Evolutionary conservation across 2,329 filamentous ascomycete genomes (phyloP), one percentile per base, ranked within the genome.

Genomic region (Westerdykella aurantiaca): DNA sequence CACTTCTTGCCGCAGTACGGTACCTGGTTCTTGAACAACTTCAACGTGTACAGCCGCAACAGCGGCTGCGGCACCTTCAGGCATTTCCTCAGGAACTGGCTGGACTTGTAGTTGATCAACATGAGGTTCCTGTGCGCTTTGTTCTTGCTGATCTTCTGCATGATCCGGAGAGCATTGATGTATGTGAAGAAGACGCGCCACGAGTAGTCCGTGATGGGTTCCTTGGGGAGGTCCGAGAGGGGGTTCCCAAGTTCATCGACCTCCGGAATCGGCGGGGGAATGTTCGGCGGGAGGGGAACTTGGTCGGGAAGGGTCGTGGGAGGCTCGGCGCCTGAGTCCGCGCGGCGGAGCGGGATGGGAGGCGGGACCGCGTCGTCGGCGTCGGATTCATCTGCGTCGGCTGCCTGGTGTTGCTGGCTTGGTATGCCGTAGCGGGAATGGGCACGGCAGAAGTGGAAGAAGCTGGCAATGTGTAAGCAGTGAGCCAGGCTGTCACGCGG

Each of bases 1-100:
- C 93, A 98, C 72, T 98, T 98, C 35, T 93, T 84, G 17, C 93
- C 91, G 67, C 91, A 97, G 73, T 95, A 98, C 1, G 93, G 93
- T 4, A 98, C 93, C 68, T 98, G 93, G 48, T 89, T 93, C 69
- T 98, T 98, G 82, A 97, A 97, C 0, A 98, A 78, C 70, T 98
- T 98, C 55, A 98, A 80, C 0, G 93, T 95, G 72, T 97, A 97
- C 35, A 95, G 82, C 5, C 93, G 83, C 34, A 98, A 76, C 58
- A 88, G 80, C 2, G 83, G 84, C 60, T 98, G 88, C 0, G 91
- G 91, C 17, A 96, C 85, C 55, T 93, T 91, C 13, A 98, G 80
- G 5, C 86, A 84, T 67, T 95, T 96, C 57, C 89, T 86, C 21
- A 98, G 79, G 56, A 96, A 95, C 46, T 88, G 88, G 45, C 85